Evolutionary conservation across 805 yeast genomes (phyloP), one percentile per base, ranked within the genome.

Genomic region (Starmera quercuum): DNA sequence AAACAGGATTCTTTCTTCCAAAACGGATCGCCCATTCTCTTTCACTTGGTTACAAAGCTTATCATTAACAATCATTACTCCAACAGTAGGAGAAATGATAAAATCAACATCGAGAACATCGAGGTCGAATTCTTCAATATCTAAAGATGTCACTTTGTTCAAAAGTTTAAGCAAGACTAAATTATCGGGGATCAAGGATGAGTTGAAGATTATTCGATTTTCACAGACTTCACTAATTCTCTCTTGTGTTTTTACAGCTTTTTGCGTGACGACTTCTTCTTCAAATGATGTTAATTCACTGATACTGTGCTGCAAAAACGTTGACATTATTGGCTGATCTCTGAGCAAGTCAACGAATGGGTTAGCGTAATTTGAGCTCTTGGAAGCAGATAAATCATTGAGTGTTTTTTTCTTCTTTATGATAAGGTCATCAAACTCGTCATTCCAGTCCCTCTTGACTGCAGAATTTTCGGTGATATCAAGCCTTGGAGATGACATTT

Each of bases 341-440:
- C 15, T 25, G 7, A 25, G 19, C 12, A 27, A 12, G 13, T 27
- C 20, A 17, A 27, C 14, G 10, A 27, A 27, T 12, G 20, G 30
- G 13, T n/a, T 14, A 25, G 13, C 26, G n/a, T n/a, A n/a, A n/a
- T n/a, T n/a, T n/a, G n/a, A n/a, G n/a, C n/a, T 15, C 7, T 13
- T 27, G 29, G 11, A 7, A 8, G 12, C n/a, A 2, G 30, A 18
- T 25, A 17, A 25, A 9, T 27, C 13, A 18, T 27, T 18, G 15
- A 27, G 3, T 6, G 7, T 7, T 17, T 16, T 26, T 30, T 21
- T 31, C 26, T 29, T 45, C 12, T 12, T 34, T 5, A 26, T 6
- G 5, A 47, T 41, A 30, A 47, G 37, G 7, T 32, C 35, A 4
- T 47, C 41, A 13, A 47, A 28, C 5, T 47, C 49, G 12, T 40